Evolutionary conservation across 2,329 filamentous ascomycete species (phyloP), one percentile per base, ranked within the genome.

Genomic region (Simplicillium sp.): DNA sequence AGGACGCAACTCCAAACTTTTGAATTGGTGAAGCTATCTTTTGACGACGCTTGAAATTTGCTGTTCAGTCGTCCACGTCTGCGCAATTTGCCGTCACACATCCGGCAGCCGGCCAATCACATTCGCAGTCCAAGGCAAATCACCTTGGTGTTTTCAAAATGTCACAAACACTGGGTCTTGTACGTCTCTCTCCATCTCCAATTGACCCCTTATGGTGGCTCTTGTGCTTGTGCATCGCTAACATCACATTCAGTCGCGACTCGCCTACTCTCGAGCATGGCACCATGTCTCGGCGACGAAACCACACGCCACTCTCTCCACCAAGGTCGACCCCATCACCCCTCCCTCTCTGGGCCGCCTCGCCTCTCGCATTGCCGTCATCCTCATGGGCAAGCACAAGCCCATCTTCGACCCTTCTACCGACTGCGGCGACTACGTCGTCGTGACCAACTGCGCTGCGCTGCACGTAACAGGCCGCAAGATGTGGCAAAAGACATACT

Each of bases 381-480:
- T 87, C 45, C 79, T 96, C 39, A 96, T 97, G 89, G 92, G 92
- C 67, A 98, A 98, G 73, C 84, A 98, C 75, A 98, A 98, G 69
- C 92, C 92, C 16, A 95, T 92, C 63, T 98, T 81, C 69, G 87
- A 97, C 66, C 92, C 92, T 2, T 95, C 88, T 16, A 96, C 89
- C 46, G 92, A 98, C 73, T 97, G 92, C 73, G 92, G 92, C 53
- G 92, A 98, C 77, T 98, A 98, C 64, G 89, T 98, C 11, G 90
- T 98, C 1, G 89, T 92, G 39, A 87, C 87, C 31, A 82, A 88
- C 61, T 97, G 92, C 70, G 77, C 84, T 33, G 81, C 90, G 37
- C 72, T 98, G 38, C 81, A 89, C 67, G 83, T 81, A 1, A 97
- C 92, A 7, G 92, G 92, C 50, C 85, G 86, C 61, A 98, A 98